These are phyloP conservation scores for Hypoxylon lienhwacheense DNA, from an alignment of 495 filamentous ascomycete species.

Conservation along the genomic window DNA sequence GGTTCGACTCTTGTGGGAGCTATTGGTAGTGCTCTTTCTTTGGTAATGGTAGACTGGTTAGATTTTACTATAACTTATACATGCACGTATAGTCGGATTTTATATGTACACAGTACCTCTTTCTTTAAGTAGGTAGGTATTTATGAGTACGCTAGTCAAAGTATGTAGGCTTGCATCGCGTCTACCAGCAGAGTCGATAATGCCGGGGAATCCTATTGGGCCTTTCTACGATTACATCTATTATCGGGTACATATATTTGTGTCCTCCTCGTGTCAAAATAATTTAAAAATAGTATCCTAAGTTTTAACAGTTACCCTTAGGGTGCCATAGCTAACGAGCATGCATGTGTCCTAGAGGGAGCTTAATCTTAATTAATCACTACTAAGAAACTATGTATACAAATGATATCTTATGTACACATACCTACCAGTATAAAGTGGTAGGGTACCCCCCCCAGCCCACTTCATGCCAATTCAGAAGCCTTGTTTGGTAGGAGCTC, in stretches of 20 bases:
- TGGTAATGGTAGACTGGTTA: too few relatives aligned
- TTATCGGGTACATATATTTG: too few relatives aligned
- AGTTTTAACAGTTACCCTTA: neutral
- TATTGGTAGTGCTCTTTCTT: too few relatives aligned
- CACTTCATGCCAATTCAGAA: slow-evolving; percentile 6
- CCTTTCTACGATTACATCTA: neutral
- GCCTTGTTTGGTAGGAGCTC: slow-evolving; percentile 8
- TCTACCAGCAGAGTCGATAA: slow-evolving; percentile 15
- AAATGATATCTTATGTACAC: neutral
- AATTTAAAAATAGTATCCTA: slow-evolving; percentile 23
- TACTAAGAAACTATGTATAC: neutral
- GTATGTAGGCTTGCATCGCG: slow-evolving; percentile 16
- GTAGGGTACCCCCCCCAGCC: slow-evolving; percentile 22
- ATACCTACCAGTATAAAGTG: neutral
- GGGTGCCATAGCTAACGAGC: slow-evolving; percentile 21
- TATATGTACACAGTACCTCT: neutral
- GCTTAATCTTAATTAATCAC: slow-evolving; percentile 25
- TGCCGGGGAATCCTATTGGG: slow-evolving; percentile 9
- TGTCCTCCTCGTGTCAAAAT: slow-evolving; percentile 18
- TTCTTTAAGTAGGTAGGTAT: slow-evolving; percentile 11
- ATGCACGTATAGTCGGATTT: too few relatives aligned
- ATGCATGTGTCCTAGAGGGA: slow-evolving; percentile 16
- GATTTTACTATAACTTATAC: too few relatives aligned
- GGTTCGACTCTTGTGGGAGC: too few relatives aligned
- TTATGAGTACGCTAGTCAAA: slow-evolving; percentile 19